A percentile compares a stretch with the other conserved stretches of the same genome.
phyloP scores from a whole-genome alignment of 495 filamentous ascomycete species.

The Neurospora sp. region DNA sequence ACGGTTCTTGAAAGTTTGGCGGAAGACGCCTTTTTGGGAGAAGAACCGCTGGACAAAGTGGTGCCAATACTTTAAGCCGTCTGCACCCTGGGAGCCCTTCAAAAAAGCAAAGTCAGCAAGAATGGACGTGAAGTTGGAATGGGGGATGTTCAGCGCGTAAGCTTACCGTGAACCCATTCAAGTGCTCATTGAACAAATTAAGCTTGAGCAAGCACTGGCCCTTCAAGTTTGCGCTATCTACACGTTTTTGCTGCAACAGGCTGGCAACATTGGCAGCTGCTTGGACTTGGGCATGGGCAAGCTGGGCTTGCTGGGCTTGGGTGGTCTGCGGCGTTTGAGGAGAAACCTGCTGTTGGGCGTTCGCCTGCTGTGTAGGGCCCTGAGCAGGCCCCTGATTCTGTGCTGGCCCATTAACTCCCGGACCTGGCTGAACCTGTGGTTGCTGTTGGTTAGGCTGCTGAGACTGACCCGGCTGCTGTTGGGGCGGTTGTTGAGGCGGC shows the following conservation, averaged over 20 bases:
- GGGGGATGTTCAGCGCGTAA: not conserved
- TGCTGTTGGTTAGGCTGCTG: slow-evolving; percentile 39
- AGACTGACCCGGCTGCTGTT: slow-evolving; percentile 25
- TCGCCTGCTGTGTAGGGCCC: slow-evolving; percentile 26
- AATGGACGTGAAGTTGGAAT: not conserved
- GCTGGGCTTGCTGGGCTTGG: slow-evolving; percentile 42
- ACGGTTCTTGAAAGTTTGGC: slow-evolving; percentile 44
- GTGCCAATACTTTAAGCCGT: slow-evolving; percentile 63
- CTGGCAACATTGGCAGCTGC: slow-evolving; percentile 17
- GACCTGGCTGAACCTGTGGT: slow-evolving; percentile 29
- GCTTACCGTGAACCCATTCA: slow-evolving; percentile 56
- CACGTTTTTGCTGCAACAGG: slow-evolving; percentile 35
- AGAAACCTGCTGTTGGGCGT: slow-evolving; percentile 28
- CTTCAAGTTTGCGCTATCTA: slow-evolving; percentile 41
- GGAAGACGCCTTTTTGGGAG: slow-evolving; percentile 56
- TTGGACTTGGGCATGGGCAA: slow-evolving; percentile 24
- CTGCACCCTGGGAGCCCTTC: slow-evolving; percentile 45
- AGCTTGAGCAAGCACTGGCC: slow-evolving; percentile 53
- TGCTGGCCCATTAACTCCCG: slow-evolving; percentile 18
- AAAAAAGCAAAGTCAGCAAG: slow-evolving; percentile 6
- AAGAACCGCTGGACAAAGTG: slow-evolving; percentile 68
- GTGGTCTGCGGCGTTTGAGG: slow-evolving; percentile 36
- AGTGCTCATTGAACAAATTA: slow-evolving; percentile 57
- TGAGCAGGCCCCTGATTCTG: slow-evolving; percentile 19
- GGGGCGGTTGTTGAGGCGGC: slow-evolving; percentile 17